Percentiles rank a stretch among this genome's conserved stretches.
phyloP scores from a whole-genome alignment of 345 rosid species.

The Pugionium dolabratum region DNA sequence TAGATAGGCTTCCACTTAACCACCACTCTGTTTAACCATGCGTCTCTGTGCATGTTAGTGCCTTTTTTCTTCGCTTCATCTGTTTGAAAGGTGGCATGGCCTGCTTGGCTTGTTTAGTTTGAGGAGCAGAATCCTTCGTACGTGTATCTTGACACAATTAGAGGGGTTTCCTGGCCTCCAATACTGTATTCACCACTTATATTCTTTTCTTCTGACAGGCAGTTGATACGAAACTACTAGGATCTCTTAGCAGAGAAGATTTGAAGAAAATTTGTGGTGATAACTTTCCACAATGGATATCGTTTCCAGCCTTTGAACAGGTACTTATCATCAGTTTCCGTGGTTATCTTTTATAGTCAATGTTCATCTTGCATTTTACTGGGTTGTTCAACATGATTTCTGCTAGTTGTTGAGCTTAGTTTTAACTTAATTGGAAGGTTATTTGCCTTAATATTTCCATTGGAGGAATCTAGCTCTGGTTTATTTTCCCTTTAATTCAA shows the following conservation, averaged over 20 bases:
- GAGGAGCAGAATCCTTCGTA: neutral
- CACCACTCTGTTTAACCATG: neutral
- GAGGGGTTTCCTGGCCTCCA: neutral
- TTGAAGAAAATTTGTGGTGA: constrained; percentile 95
- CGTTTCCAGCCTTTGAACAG: constrained; percentile 98
- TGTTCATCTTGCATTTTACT: neutral
- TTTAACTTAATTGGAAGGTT: neutral
- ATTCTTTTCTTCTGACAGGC: constrained; percentile 55
- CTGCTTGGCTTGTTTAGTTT: neutral
- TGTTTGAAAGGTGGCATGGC: neutral
- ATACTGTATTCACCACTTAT: constrained; percentile 8
- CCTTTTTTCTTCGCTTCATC: neutral
- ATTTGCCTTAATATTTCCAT: neutral
- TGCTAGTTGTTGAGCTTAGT: neutral
- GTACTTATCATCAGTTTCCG: constrained; percentile 38
- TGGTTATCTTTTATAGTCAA: constrained; percentile 8
- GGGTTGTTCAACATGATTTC: constrained; percentile 17
- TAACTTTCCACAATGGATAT: constrained; percentile 95
- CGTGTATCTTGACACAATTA: neutral
- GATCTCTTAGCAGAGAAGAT: constrained; percentile 85
- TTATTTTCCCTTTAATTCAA: constrained; percentile 11
- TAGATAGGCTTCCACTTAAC: neutral
- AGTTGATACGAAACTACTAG: constrained; percentile 88
- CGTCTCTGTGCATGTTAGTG: neutral
- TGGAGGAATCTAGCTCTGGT: neutral